Percentiles rank a stretch among this genome's conserved stretches.
phyloP scores from a whole-genome alignment of 352 stramenopile species.

The Pilasporangium apinafurcum region DNA sequence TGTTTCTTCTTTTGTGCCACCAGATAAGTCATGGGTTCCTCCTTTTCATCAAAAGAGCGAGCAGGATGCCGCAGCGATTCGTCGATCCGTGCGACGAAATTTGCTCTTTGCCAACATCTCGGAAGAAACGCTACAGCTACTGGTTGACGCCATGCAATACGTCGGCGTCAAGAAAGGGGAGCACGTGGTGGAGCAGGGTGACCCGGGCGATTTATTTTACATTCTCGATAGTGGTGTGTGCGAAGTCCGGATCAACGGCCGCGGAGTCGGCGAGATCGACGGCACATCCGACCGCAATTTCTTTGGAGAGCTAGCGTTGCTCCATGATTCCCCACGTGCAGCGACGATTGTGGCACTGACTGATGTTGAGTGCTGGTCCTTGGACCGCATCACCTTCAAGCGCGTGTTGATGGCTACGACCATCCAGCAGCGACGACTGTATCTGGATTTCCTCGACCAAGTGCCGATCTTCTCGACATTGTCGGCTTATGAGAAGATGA shows the following conservation, averaged over 20 bases:
- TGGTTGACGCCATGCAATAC: conserved; percentile 74
- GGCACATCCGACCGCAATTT: conserved; percentile 52
- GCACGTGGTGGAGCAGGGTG: conserved; percentile 67
- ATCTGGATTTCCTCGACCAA: conserved; percentile 53
- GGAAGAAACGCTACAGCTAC: conserved; percentile 54
- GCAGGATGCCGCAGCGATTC: conserved; percentile 45
- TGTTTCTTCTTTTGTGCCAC: conserved; percentile 44
- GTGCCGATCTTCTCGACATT: conserved; percentile 75
- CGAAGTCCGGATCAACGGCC: conserved; percentile 50
- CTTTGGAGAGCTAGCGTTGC: conserved; percentile 92
- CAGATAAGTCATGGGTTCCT: conserved; percentile 45
- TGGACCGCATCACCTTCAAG: conserved; percentile 79
- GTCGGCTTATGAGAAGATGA: conserved; percentile 67
- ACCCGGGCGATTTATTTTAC: conserved; percentile 87
- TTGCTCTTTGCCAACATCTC: conserved; percentile 63
- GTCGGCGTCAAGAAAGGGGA: conserved; percentile 25
- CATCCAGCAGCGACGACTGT: conserved; percentile 53
- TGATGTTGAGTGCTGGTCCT: conserved; percentile 79
- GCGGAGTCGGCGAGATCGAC: conserved; percentile 51
- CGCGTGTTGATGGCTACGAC: conserved; percentile 61
- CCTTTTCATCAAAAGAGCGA: conserved; percentile 43
- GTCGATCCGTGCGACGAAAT: conserved; percentile 49
- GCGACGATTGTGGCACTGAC: conserved; percentile 74
- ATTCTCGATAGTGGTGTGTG: conserved; percentile 87
- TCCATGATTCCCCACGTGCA: conserved; percentile 88